Conservation (phyloP, 2,329 filamentous ascomycete species). For the Colletotrichum magnum region DNA sequence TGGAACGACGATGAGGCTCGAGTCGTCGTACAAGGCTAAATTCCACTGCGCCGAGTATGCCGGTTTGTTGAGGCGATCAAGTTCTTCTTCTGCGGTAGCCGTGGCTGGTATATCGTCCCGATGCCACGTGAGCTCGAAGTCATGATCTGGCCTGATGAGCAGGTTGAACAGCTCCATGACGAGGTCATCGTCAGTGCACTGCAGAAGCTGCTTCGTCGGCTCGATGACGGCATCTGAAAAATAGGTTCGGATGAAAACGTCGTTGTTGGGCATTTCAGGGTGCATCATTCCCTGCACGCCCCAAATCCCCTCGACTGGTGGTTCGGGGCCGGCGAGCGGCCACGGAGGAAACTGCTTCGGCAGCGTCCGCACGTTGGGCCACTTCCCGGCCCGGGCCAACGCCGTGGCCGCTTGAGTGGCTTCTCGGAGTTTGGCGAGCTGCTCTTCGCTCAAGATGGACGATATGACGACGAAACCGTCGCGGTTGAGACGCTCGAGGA, state of each 20-base stretch:
- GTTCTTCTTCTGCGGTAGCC: slow-evolving; percentile 77
- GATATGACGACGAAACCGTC: slow-evolving; percentile 85
- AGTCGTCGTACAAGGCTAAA: slow-evolving; percentile 82
- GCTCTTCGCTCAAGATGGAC: slow-evolving; percentile 69
- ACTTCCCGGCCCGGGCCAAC: slow-evolving; percentile 77
- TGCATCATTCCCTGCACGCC: slow-evolving; percentile 89
- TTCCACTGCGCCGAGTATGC: slow-evolving; percentile 91
- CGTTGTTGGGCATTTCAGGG: slow-evolving; percentile 74
- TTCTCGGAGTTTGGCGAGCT: slow-evolving; percentile 71
- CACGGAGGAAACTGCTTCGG: slow-evolving; percentile 95
- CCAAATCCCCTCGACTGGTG: slow-evolving; percentile 79
- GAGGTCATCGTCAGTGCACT: slow-evolving; percentile 70
- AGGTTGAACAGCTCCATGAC: slow-evolving; percentile 93
- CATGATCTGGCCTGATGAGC: slow-evolving; percentile 78
- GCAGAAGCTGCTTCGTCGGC: slow-evolving; percentile 76
- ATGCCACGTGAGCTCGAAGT: slow-evolving; percentile 87
- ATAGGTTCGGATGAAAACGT: slow-evolving; percentile 77
- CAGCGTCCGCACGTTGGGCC: slow-evolving; percentile 86
- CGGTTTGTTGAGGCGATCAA: slow-evolving; percentile 69
- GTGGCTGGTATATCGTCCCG: slow-evolving; percentile 83
- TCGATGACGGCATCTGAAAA: slow-evolving; percentile 76
- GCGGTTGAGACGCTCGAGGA: slow-evolving; percentile 70
- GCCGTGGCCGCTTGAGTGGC: slow-evolving; percentile 71
- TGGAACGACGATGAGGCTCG: slow-evolving; percentile 81
- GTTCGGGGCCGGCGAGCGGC: slow-evolving; percentile 62